phyloP scores from a whole-genome alignment of 495 filamentous ascomycete species.

The Aspergillus mulundensis region DNA sequence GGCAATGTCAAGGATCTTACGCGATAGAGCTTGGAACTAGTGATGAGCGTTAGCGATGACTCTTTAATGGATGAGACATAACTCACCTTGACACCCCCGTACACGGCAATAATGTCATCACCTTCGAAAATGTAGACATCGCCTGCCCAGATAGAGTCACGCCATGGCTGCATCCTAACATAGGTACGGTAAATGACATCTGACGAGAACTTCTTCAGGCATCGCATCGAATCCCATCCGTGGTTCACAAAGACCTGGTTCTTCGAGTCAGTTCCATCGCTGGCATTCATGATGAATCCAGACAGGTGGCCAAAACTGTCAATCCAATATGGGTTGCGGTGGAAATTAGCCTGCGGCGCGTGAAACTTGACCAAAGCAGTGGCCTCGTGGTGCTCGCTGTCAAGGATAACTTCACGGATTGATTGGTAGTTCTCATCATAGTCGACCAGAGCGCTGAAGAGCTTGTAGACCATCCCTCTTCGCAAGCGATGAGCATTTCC shows the following conservation, averaged over 20 bases:
- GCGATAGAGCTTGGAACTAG: slow-evolving; percentile 62
- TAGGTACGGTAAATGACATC: slow-evolving; percentile 68
- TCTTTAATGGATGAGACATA: neutral
- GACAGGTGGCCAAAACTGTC: slow-evolving; percentile 61
- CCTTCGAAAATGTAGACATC: slow-evolving; percentile 53
- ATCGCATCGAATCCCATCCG: slow-evolving; percentile 68
- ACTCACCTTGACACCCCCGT: slow-evolving; percentile 59
- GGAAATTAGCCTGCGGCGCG: slow-evolving; percentile 57
- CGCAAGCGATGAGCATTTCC: slow-evolving; percentile 47
- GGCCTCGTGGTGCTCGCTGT: slow-evolving; percentile 64
- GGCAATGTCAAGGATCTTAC: slow-evolving; percentile 61
- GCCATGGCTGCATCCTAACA: slow-evolving; percentile 57
- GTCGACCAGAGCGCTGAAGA: slow-evolving; percentile 66
- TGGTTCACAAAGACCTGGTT: slow-evolving; percentile 73
- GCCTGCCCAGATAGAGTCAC: slow-evolving; percentile 43
- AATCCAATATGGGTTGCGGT: slow-evolving; percentile 68
- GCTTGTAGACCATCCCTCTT: slow-evolving; percentile 68
- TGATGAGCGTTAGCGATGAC: neutral
- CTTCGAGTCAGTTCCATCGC: slow-evolving; percentile 64
- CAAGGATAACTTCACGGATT: slow-evolving; percentile 70
- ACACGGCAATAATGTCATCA: slow-evolving; percentile 61
- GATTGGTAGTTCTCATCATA: slow-evolving; percentile 61
- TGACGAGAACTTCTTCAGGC: slow-evolving; percentile 59
- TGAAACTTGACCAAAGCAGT: slow-evolving; percentile 66
- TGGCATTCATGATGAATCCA: slow-evolving; percentile 78